phyloP scores from a whole-genome alignment of 2,329 filamentous ascomycete species.

The Aspergillus phoenicis region DNA sequence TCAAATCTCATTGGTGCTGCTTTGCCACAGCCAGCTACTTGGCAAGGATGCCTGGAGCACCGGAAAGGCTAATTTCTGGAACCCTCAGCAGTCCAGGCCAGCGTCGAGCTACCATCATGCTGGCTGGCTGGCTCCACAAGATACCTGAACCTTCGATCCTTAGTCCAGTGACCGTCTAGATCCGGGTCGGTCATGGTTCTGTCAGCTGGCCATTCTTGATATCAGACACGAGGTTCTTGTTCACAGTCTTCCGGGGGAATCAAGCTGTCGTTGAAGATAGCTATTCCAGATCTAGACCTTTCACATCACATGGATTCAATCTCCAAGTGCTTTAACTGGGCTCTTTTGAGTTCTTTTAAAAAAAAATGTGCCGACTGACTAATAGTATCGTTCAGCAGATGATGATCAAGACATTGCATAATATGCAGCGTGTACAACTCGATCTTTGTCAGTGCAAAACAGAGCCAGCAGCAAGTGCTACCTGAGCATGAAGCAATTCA shows the following conservation, averaged over 20 bases:
- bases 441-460: neutral
- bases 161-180: neutral
- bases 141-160: neutral
- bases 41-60: neutral
- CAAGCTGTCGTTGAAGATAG: neutral
- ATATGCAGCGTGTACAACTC: neutral
- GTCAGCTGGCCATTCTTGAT: neutral
- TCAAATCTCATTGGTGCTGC: neutral
- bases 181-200: neutral
- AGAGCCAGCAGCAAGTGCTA: neutral
- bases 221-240: neutral
- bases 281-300: no score
- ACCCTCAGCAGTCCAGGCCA: neutral
- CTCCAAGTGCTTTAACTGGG: no score
- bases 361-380: constrained; percentile 1
- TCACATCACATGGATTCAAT: neutral
- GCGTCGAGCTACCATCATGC: neutral
- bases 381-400: neutral
- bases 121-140: neutral
- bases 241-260: neutral
- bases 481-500: neutral
- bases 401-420: neutral
- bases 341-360: neutral
- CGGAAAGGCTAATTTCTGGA: neutral
- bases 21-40: neutral